Percentiles rank a stretch among this genome's conserved stretches.
These are phyloP conservation scores for Xylaria digitata DNA, from an alignment of 2,329 filamentous ascomycete species.

Conservation along the genomic window DNA sequence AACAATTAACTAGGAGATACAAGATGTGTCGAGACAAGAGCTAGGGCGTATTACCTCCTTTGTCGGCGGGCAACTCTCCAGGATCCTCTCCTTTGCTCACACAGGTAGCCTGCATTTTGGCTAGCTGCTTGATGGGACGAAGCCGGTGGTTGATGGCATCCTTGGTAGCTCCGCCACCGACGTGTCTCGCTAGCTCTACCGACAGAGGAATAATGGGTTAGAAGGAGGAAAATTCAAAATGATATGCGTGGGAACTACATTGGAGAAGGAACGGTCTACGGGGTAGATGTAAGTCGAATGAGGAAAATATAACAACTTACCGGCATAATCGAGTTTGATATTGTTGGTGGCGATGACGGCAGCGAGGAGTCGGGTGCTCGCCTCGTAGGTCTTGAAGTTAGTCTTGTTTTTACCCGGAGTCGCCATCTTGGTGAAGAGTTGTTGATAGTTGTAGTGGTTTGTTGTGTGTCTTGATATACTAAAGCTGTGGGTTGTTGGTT, in stretches of 20 bases:
- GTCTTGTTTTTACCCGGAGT: conserved; percentile 49
- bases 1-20: neutral
- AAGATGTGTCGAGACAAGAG: conserved; percentile 20
- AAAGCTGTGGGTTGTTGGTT: neutral
- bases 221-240: conserved; percentile 16
- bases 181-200: conserved; percentile 42
- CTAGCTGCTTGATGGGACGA: conserved; percentile 54
- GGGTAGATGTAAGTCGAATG: neutral
- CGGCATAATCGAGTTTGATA: conserved; percentile 69
- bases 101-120: conserved; percentile 51
- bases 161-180: conserved; percentile 51
- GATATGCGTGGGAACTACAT: neutral
- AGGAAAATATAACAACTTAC: conserved; percentile 56
- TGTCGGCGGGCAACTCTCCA: conserved; percentile 49
- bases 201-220: conserved; percentile 22
- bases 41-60: conserved; percentile 52
- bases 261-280: neutral
- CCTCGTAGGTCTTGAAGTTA: conserved; percentile 71
- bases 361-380: conserved; percentile 68
- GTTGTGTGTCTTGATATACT: neutral
- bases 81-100: conserved; percentile 50
- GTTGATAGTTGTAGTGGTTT: neutral
- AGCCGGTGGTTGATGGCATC: conserved; percentile 54
- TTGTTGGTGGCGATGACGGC: conserved; percentile 69
- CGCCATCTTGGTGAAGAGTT: conserved; percentile 54